A percentile compares a stretch with the other conserved stretches of the same genome.
These are phyloP conservation scores for Beauveria sp. DNA, from an alignment of 2,329 filamentous ascomycete genomes.

Conservation along the genomic window DNA sequence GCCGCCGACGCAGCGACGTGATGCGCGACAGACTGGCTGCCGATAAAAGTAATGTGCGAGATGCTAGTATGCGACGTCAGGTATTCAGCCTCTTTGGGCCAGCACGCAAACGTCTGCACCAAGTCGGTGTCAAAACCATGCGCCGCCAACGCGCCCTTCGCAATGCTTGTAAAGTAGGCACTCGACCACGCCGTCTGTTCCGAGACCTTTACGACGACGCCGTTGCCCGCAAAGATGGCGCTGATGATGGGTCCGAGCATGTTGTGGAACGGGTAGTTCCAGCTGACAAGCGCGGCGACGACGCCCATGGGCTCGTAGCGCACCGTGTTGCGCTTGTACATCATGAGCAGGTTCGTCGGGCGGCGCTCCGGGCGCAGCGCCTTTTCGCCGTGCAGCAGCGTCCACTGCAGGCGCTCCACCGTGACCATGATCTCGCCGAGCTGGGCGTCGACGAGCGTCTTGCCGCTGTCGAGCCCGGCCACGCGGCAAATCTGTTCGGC, in stretches of 20 bases:
- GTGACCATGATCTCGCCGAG: slow-evolving; percentile 94
- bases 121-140: slow-evolving; percentile 78
- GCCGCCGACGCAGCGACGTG: slow-evolving; percentile 82
- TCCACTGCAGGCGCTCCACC: slow-evolving; percentile 91
- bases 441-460: slow-evolving; percentile 90
- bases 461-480: slow-evolving; percentile 88
- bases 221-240: slow-evolving; percentile 84
- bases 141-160: slow-evolving; percentile 67
- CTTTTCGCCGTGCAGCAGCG: slow-evolving; percentile 79
- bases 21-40: slow-evolving; percentile 78
- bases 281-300: slow-evolving; percentile 85
- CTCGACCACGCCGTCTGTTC: slow-evolving; percentile 95
- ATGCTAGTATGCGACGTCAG: slow-evolving; percentile 81
- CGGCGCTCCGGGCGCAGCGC: slow-evolving; percentile 64
- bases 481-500: slow-evolving; percentile 79
- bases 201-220: slow-evolving; percentile 85
- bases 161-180: slow-evolving; percentile 71
- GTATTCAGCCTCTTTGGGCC: slow-evolving; percentile 73
- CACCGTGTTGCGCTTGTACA: slow-evolving; percentile 89
- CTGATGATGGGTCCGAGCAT: slow-evolving; percentile 86
- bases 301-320: slow-evolving; percentile 89
- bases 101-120: slow-evolving; percentile 80
- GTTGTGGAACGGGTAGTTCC: slow-evolving; percentile 98
- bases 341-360: slow-evolving; percentile 87
- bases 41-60: slow-evolving; percentile 91